Evolutionary conservation across 257 asterid species (phyloP), one percentile per base, ranked within the genome.

Genomic region (Przewalskia tangutica): DNA sequence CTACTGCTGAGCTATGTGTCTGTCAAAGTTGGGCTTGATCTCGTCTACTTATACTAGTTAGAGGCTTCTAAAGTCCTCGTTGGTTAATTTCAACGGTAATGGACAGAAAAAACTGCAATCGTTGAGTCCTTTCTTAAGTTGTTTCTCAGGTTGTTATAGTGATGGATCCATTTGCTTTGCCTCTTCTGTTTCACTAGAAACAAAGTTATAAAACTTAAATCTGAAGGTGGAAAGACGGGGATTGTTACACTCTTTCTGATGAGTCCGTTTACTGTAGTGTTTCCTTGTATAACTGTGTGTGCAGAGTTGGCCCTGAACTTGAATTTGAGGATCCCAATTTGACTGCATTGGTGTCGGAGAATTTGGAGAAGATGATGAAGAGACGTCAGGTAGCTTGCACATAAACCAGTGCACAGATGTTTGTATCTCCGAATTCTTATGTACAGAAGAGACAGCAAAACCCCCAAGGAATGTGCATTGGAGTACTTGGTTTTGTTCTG

Each of bases 291-390:
- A 46, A 27, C 32, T 27, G 42, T 75, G 20, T 73, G 68, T 89
- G 91, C 92, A 96, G 98, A 84, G 83, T 86, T 2, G 97, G 98
- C 1, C 91, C 92, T 16, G 98, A 93, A 84, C 95, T 93, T 18
- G 97, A 95, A 54, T 92, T 83, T 76, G 99, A 93, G 88, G 98
- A 96, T 86, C 98, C 97, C 7, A 96, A 90, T 86, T 82, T 96
- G 85, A 96, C 97, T 2, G 88, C 90, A 23, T 76, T 65, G 85
- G 98, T 96, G 56, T 89, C 95, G 0, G 88, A 89, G 63, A 92
- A 96, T 87, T 86, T 96, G 93, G 98, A 93, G 85, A 91, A 87
- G 87, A 91, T 89, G 94, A 88, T 90, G 40, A 94, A 90, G 85
- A 84, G 86, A 81, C 89, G 97, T 77, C 97, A 92, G 89, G 84